phyloP scores from a whole-genome alignment of 129 eudicot genomes.

The Solidago caesia region DNA sequence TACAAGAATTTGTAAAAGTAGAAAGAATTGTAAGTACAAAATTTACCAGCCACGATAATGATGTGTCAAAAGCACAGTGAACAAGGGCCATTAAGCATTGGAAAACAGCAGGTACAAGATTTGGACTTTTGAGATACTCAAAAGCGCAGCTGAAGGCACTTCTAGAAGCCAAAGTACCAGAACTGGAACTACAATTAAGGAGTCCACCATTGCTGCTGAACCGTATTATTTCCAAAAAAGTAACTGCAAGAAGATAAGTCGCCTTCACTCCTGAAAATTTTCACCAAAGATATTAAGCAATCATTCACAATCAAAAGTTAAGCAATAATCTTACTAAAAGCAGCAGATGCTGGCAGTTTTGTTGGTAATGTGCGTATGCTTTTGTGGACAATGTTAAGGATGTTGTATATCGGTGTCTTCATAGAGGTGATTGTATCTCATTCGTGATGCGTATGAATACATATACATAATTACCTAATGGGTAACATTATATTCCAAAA shows the following conservation, averaged over 20 bases:
- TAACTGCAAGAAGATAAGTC: conserved; percentile 94
- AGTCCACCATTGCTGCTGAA: conserved; percentile 99
- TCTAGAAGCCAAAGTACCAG: conserved; percentile 54
- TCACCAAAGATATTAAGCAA: conserved; percentile 9
- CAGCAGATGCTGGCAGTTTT: conserved; percentile 7
- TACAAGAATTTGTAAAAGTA: too few relatives aligned
- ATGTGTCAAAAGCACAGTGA: conserved; percentile 84
- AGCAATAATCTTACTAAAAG: not conserved
- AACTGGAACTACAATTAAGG: conserved; percentile 66
- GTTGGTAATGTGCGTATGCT: not conserved
- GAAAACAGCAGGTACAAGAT: conserved; percentile 84
- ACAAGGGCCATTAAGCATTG: conserved; percentile 96
- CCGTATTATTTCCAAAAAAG: conserved; percentile 89
- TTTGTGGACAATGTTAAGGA: not conserved
- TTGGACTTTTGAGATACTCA: conserved; percentile 94
- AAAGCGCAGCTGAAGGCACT: conserved; percentile 98
- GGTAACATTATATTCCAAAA: not conserved
- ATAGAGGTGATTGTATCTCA: not conserved
- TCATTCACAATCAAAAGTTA: conserved; percentile 8
- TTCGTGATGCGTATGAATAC: not conserved
- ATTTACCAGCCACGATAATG: conserved; percentile 82
- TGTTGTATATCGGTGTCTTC: not conserved
- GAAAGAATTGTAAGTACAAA: not conserved
- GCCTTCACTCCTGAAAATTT: conserved; percentile 90
- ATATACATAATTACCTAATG: not conserved